phyloP scores from a whole-genome alignment of 805 yeast genomes.

The Candida awuae region DNA sequence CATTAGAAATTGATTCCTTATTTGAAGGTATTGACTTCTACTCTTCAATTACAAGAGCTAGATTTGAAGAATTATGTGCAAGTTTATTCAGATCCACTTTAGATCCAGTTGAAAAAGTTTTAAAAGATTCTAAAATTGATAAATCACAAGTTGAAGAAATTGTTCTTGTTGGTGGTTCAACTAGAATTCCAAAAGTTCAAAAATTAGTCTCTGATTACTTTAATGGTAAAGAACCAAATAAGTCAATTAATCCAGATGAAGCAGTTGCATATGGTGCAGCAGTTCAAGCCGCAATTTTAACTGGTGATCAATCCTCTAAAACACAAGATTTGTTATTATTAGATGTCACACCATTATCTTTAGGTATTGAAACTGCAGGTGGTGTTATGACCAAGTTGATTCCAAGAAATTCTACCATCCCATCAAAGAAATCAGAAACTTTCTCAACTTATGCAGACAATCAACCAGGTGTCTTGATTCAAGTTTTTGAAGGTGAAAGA shows the following conservation, averaged over 20 bases:
- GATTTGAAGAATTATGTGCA: constrained; percentile 95
- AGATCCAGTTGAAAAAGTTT: constrained; percentile 93
- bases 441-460: constrained; percentile 96
- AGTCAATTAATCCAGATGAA: constrained; percentile 96
- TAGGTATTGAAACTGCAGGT: constrained; percentile 99
- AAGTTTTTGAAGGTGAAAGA: constrained; percentile 98
- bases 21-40: constrained; percentile 95
- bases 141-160: constrained; percentile 87
- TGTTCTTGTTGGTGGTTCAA: constrained; percentile 95
- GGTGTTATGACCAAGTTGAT: constrained; percentile 98
- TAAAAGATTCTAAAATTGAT: constrained; percentile 84
- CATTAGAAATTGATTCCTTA: constrained; percentile 90
- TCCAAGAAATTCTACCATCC: constrained; percentile 97
- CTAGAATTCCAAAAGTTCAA: constrained; percentile 96
- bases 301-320: constrained; percentile 91
- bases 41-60: constrained; percentile 93
- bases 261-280: constrained; percentile 99
- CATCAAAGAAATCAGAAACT: constrained; percentile 94
- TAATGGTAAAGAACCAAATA: constrained; percentile 95
- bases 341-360: constrained; percentile 94
- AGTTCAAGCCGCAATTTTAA: constrained; percentile 93
- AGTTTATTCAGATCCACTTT: constrained; percentile 89
- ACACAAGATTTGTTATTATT: constrained; percentile 88
- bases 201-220: constrained; percentile 92
- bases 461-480: constrained; percentile 98